These are phyloP conservation scores for Oryza glumipatula DNA, from an alignment of 176 grass and related monocot genomes.

Conservation along the genomic window DNA sequence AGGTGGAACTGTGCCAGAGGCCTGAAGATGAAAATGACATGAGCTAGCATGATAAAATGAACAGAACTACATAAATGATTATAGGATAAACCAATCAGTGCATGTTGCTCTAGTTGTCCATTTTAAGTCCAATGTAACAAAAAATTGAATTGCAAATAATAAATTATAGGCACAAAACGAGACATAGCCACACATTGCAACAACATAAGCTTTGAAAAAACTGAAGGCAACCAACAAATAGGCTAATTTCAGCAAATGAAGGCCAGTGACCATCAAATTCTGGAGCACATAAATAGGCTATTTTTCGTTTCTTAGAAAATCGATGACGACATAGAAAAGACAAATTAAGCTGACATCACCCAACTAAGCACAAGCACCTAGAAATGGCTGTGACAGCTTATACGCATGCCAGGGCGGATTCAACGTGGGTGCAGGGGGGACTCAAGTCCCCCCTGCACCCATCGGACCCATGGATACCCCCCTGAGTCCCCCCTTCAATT, in stretches of 20 bases:
- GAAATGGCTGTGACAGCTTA: not conserved
- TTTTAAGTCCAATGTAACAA: not conserved
- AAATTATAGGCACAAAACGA: not conserved
- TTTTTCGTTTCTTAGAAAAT: not conserved
- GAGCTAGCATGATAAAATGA: not conserved
- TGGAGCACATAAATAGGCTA: slow-evolving; percentile 3
- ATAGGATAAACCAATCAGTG: not conserved
- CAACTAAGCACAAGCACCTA: slow-evolving; percentile 12
- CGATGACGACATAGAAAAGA: not conserved
- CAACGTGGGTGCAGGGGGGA: too few relatives aligned
- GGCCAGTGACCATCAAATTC: not conserved
- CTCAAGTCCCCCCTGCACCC: too few relatives aligned
- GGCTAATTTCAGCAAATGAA: not conserved
- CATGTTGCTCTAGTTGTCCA: not conserved
- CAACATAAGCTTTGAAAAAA: not conserved
- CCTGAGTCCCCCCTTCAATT: too few relatives aligned
- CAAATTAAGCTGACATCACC: not conserved
- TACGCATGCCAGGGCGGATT: too few relatives aligned
- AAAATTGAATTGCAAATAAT: not conserved
- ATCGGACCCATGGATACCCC: too few relatives aligned
- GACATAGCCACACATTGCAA: not conserved
- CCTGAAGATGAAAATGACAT: slow-evolving; percentile 44
- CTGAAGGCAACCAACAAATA: not conserved
- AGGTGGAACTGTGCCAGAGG: slow-evolving; percentile 44
- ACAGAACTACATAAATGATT: not conserved